phyloP scores from a whole-genome alignment of 768 basidiomycete species.

The Ramaria sp. region DNA sequence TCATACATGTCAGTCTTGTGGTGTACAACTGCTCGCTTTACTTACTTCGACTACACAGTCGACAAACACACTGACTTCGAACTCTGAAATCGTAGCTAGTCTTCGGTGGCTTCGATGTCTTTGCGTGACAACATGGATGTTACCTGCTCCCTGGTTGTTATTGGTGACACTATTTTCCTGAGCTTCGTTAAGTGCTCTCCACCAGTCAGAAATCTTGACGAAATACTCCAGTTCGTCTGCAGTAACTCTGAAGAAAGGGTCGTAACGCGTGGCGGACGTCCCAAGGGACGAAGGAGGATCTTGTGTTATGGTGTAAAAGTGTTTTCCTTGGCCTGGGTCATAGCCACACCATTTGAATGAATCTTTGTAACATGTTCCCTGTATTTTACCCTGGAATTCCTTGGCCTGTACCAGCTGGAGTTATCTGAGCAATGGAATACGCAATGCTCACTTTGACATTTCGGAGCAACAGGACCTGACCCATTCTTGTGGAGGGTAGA shows the following conservation, averaged over 20 bases:
- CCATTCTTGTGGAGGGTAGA: conserved; percentile 2
- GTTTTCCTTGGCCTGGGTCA: conserved; percentile 6
- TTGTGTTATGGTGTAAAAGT: conserved; percentile 4
- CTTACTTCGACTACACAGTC: conserved; percentile 10
- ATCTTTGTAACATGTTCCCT: conserved; percentile 8
- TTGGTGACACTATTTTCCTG: neutral
- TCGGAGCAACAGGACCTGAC: conserved; percentile 7
- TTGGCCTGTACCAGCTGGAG: neutral
- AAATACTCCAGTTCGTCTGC: conserved; percentile 8
- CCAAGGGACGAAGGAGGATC: neutral
- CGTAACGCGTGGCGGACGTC: neutral
- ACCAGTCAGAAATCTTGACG: conserved; percentile 7
- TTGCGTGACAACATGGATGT: neutral
- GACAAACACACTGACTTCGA: neutral
- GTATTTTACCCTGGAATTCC: conserved; percentile 1
- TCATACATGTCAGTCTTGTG: neutral
- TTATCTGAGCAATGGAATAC: neutral
- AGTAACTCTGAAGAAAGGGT: neutral
- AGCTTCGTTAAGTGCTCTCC: conserved; percentile 4
- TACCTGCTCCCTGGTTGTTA: neutral
- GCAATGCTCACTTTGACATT: conserved; percentile 1
- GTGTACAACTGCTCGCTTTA: neutral
- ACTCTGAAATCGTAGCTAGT: neutral
- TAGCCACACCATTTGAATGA: conserved; percentile 10
- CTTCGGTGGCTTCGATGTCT: neutral